Base-by-base conservation (phyloP, 176 grass and related monocot genomes). In the Leersia perrieri region DNA sequence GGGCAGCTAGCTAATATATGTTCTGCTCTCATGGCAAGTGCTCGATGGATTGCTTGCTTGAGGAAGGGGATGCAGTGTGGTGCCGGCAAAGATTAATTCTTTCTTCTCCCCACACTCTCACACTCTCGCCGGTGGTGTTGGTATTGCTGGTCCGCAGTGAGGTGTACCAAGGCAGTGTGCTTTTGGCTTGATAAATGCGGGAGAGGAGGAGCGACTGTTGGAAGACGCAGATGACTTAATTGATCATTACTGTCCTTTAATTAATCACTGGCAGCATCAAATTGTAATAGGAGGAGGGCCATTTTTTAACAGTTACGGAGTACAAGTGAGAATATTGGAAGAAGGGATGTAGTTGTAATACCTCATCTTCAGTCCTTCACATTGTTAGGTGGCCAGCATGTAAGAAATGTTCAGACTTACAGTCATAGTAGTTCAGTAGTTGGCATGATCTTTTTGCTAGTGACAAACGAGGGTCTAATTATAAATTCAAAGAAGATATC, bases 71-170 rank as follows among this genome's bases (percentile, higher is more conserved):
- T 82, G 83, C 88, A 82, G 88, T 90, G 88, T 31, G 67, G 79
- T 81, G 88, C 82, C 83, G 88, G 83, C 88, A 86, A 90, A 60
- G 78, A 60, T 61, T 39, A 62, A 58, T 78, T 60, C 78, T 38
- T 78, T 66, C 88, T 38, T 72, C 65, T 55, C 42, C 53, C 67
- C 66, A 68, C 10, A 2, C 33, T 66, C 27, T 47, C 15, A 30
- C 13, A 35, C 75, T 44, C 14, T 68, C 71, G 68, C 73, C 47
- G 70, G 76, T 28, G 31, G 33, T 35, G 18, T 67, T n/a, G 32
- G 4, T 41, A 11, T 69, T 13, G 6, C 15, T 65, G 30, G 58
- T 49, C 70, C 31, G 80, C 70, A 49, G 39, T 74, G 70, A 53
- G 60, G 38, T 64, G 38, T 64, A 49, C 60, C 40, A 72, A 23